A percentile compares a stretch with the other conserved stretches of the same genome.
phyloP scores from a whole-genome alignment of 352 stramenopile genomes.

The Phytophthora kernoviae region DNA sequence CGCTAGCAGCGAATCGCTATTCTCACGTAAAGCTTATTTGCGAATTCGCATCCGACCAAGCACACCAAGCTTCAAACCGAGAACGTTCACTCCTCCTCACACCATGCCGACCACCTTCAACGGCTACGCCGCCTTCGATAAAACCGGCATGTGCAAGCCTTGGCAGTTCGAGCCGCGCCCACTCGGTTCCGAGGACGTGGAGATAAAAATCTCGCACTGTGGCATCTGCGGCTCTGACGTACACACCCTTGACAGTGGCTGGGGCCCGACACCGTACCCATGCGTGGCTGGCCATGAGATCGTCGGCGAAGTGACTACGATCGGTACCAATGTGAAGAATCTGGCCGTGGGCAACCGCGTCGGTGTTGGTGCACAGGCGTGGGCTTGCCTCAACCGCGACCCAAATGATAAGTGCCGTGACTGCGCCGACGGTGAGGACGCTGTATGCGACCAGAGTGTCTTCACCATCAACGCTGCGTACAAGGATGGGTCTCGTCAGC shows the following conservation, averaged over 20 bases:
- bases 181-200: conserved; percentile 29
- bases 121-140: conserved; percentile 43
- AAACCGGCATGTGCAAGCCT: conserved; percentile 26
- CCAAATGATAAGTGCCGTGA: conserved; percentile 53
- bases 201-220: conserved; percentile 26
- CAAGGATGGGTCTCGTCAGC: conserved; percentile 36
- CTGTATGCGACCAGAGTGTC: conserved; percentile 54
- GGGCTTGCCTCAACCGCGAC: conserved; percentile 62
- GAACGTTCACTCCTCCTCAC: neutral
- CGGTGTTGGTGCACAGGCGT: conserved; percentile 27
- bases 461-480: conserved; percentile 51
- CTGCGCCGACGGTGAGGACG: conserved; percentile 61
- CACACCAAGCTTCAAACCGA: neutral
- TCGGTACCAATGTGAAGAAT: conserved; percentile 46
- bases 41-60: conserved; percentile 10
- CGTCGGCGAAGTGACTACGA: conserved; percentile 17
- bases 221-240: conserved; percentile 35
- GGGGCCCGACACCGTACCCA: conserved; percentile 38
- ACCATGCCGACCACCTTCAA: conserved; percentile 36
- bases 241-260: conserved; percentile 50
- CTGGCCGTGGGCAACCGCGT: conserved; percentile 74
- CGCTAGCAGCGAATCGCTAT: too few relatives aligned
- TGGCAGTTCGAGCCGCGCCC: conserved; percentile 38
- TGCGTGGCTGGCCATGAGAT: conserved; percentile 55
- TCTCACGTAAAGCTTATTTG: conserved; percentile 9